Evolutionary conservation across 371 early-diverging fungal genomes (phyloP).

Genomic region (Mortierella sp.): DNA sequence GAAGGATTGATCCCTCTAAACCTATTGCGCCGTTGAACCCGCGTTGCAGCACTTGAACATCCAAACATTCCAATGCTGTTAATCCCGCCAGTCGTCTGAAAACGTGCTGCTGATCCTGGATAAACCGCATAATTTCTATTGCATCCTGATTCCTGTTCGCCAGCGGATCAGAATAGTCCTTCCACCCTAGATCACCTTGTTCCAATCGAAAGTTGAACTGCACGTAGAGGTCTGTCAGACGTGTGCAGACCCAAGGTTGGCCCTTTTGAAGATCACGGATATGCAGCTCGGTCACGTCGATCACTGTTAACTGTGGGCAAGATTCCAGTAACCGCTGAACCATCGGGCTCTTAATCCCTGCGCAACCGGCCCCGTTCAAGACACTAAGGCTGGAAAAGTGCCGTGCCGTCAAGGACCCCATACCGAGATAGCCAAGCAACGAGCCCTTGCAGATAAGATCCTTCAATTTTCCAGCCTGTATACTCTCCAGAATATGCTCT

Average conservation of each 20-base stretch:
- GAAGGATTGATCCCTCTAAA: neutral
- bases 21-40: neutral
- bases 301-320: neutral
- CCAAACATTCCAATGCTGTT: neutral
- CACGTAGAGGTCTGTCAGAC: neutral
- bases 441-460: neutral
- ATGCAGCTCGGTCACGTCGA: neutral
- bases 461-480: neutral
- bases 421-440: neutral
- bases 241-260: neutral
- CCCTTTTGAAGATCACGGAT: neutral
- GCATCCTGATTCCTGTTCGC: neutral
- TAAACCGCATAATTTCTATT: neutral
- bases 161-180: neutral
- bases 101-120: neutral
- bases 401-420: neutral
- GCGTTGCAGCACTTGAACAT: neutral
- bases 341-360: neutral
- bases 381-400: neutral
- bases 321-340: neutral
- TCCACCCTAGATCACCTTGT: neutral
- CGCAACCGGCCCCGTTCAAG: neutral
- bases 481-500: neutral
- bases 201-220: neutral
- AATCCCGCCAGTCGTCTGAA: neutral